Evolutionary conservation across 1,284 basidiomycete genomes (phyloP).

Genomic region (Cryptococcus jaspeensis): DNA sequence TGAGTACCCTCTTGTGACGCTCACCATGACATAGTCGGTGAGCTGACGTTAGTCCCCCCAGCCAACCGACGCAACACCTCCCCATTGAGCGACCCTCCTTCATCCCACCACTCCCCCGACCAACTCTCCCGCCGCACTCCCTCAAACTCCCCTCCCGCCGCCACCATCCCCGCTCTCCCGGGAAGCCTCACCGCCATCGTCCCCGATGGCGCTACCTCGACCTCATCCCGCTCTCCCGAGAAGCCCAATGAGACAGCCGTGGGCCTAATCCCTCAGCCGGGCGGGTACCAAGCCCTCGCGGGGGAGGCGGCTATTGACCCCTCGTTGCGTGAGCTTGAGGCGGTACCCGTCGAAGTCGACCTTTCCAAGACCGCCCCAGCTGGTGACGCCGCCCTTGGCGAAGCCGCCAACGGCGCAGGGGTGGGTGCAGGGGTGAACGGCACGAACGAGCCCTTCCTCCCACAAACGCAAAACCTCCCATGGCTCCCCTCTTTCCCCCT

Average conservation of each 20-base stretch:
- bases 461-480: background rate
- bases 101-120: background rate
- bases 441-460: background rate
- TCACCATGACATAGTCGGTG: background rate
- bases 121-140: no score
- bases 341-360: background rate
- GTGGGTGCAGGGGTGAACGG: background rate
- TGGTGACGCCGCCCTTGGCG: background rate
- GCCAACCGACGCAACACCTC: background rate
- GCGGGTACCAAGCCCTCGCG: background rate
- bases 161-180: no score
- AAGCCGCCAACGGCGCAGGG: background rate
- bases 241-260: background rate
- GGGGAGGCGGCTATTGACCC: no score
- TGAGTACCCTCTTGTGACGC: background rate
- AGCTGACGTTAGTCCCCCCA: background rate
- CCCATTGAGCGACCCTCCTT: background rate
- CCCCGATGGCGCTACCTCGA: no score
- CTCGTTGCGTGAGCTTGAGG: background rate
- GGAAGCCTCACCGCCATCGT: no score
- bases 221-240: background rate
- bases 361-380: background rate
- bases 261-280: background rate
- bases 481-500: background rate
- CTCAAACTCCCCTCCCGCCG: no score